Evolutionary conservation across 306 rosid species (phyloP), one percentile per base, ranked within the genome.

Genomic region (Vigna nakashimae): DNA sequence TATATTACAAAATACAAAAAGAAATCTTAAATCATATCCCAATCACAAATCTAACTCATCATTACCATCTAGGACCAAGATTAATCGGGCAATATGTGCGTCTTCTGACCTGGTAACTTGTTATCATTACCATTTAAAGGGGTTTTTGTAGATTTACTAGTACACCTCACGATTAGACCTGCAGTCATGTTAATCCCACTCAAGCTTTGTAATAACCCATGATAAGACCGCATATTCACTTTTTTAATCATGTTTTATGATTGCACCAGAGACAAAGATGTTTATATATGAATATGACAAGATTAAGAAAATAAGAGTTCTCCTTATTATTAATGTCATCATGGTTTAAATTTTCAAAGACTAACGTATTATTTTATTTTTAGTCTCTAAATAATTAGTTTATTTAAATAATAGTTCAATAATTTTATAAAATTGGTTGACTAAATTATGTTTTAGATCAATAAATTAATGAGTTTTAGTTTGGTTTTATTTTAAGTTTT

Each of bases 61-160:
- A 82, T 57, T 82, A 77, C 52, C 53, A 15, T 28, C 49, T 70
- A 74, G 50, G 5, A 42, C 11, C 49, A 9, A 36, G 65, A 62
- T 50, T 36, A 18, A 42, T 60, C 26, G 14, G 63, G 22, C 81
- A 6, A 51, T 15, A 50, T 15, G 22, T 36, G 42, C 26, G 10
- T 9, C 22, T 56, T 55, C 24, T 16, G 15, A n/a, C 62, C 40
- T 20, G 2, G 32, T 53, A 38, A 72, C 66, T 57, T 40, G 20
- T 48, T 63, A 57, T 73, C 0, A 42, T 42, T 49, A 15, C 24
- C 40, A 55, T 42, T 57, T 57, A 14, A 56, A 38, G 69, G 63
- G 36, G 2, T 42, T 56, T 56, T 40, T 38, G 28, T 20, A 38
- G 20, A 36, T 50, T 62, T 51, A 40, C 16, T 45, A 45, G 50